Conservation (phyloP, 345 rosid species). For the Citrus inodora region DNA sequence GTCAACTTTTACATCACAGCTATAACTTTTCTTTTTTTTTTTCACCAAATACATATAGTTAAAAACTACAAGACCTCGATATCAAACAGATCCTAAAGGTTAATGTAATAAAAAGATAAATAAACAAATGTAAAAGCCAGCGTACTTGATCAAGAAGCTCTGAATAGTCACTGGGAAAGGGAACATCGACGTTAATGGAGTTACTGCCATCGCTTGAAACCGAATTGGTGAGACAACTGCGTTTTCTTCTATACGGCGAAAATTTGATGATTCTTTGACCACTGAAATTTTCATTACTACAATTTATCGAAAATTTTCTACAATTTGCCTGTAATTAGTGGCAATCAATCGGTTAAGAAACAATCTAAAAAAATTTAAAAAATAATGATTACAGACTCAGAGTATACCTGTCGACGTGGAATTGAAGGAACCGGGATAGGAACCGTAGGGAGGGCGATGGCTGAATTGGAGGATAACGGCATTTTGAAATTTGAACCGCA, state of each 20-base stretch:
- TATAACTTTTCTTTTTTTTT: no score
- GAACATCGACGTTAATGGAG: conserved; percentile 41
- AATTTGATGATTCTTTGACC: neutral
- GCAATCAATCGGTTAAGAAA: neutral
- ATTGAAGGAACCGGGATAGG: conserved; percentile 13
- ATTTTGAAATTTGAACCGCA: no score
- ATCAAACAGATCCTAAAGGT: no score
- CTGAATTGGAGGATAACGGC: no score
- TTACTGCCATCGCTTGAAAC: conserved; percentile 38
- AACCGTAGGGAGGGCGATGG: neutral
- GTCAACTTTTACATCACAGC: no score
- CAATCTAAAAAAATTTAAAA: neutral
- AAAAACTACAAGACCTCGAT: no score
- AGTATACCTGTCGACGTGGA: conserved; percentile 13
- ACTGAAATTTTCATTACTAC: neutral
- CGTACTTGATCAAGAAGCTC: conserved; percentile 79
- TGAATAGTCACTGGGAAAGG: conserved; percentile 62
- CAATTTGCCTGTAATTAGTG: conserved; percentile 12
- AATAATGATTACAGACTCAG: neutral
- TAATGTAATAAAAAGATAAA: no score
- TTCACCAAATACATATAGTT: no score
- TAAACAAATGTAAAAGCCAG: neutral
- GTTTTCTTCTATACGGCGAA: conserved; percentile 17
- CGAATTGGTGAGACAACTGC: conserved; percentile 12
- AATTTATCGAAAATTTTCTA: neutral